These are phyloP conservation scores for Protostelium mycophagum DNA, from an alignment of 78 protist species.

Conservation along the genomic window DNA sequence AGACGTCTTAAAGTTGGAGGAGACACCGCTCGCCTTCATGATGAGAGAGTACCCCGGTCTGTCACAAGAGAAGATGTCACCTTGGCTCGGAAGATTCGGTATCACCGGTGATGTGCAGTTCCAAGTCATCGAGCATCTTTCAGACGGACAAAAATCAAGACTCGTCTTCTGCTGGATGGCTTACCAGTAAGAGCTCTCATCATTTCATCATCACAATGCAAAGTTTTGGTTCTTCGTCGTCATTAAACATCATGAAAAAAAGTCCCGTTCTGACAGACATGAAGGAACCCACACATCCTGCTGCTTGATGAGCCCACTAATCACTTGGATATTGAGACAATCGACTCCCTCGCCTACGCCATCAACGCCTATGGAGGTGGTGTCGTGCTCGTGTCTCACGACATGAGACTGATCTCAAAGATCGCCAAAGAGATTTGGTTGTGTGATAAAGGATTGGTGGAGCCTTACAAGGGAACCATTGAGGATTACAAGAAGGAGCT, in stretches of 20 bases:
- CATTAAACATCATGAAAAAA: background rate
- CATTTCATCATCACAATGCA: background rate
- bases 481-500: constrained; percentile 49
- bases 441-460: constrained; percentile 63
- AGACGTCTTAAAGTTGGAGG: constrained; percentile 45
- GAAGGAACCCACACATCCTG: constrained; percentile 1
- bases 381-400: constrained; percentile 81
- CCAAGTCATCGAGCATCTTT: constrained; percentile 46
- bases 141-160: constrained; percentile 69
- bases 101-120: constrained; percentile 74
- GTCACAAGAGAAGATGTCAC: constrained; percentile 47
- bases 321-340: constrained; percentile 72
- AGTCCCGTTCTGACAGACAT: background rate
- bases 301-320: constrained; percentile 66
- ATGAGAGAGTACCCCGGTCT: constrained; percentile 27
- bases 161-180: constrained; percentile 65
- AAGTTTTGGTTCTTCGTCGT: background rate
- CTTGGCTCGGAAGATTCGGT: constrained; percentile 78
- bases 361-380: constrained; percentile 77
- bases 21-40: constrained; percentile 69
- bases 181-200: background rate
- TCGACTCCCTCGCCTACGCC: constrained; percentile 77
- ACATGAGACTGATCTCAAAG: constrained; percentile 73
- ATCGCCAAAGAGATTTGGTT: constrained; percentile 81
- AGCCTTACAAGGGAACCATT: constrained; percentile 63